phyloP scores from a whole-genome alignment of 495 filamentous ascomycete genomes.

The Jackrogersella multiformis region DNA sequence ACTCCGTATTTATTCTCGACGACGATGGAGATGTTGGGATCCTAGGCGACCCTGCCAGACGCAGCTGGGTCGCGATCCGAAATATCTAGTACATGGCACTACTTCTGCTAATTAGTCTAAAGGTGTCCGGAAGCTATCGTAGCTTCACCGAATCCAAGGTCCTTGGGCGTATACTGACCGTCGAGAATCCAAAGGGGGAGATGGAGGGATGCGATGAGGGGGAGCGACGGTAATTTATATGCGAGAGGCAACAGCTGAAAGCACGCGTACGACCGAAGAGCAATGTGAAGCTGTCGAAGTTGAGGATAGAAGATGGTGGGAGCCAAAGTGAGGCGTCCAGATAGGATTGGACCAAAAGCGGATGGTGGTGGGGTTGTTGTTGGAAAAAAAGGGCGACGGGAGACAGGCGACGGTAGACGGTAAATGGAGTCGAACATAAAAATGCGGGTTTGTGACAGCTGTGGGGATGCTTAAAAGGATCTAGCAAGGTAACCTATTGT shows the following conservation, averaged over 20 bases:
- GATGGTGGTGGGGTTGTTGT: conserved; percentile 22
- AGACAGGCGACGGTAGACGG: conserved; percentile 6
- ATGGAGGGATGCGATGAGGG: conserved; percentile 26
- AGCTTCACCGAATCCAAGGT: conserved; percentile 36
- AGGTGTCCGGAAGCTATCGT: conserved; percentile 27
- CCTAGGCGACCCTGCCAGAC: conserved; percentile 43
- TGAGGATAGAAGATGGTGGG: conserved; percentile 34
- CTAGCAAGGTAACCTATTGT: conserved; percentile 12
- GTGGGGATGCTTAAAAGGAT: conserved; percentile 19
- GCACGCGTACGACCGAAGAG: conserved; percentile 36
- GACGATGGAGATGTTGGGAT: conserved; percentile 32
- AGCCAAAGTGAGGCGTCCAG: conserved; percentile 52
- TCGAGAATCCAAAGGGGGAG: conserved; percentile 25
- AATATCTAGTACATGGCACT: conserved; percentile 58
- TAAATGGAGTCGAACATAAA: conserved; percentile 14
- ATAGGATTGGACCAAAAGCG: conserved; percentile 41
- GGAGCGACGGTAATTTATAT: conserved; percentile 43
- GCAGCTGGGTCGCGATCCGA: conserved; percentile 54
- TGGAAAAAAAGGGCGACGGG: neutral
- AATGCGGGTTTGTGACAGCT: conserved; percentile 33
- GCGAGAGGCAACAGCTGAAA: conserved; percentile 28
- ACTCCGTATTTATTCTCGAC: conserved; percentile 44
- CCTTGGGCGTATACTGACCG: conserved; percentile 49
- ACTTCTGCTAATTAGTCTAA: conserved; percentile 45
- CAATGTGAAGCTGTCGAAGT: conserved; percentile 38